Percentiles rank a stretch among this genome's conserved stretches.
Conservation (phyloP, 441 rosid species). For the Hura crepitans region DNA sequence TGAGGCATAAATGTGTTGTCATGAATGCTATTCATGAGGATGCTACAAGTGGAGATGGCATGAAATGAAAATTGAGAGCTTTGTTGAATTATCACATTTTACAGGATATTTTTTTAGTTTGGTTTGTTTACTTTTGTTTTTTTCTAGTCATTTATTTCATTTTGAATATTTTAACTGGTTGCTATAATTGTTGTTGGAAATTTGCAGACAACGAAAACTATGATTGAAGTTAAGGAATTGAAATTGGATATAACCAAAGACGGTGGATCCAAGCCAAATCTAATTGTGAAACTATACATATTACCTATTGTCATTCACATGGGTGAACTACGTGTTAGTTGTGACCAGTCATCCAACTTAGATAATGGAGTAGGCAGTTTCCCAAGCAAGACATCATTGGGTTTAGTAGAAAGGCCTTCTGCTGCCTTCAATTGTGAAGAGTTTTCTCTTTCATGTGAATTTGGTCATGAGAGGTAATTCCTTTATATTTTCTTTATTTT, state of each 20-base stretch:
- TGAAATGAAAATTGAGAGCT: conserved; percentile 3
- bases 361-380: conserved; percentile 41
- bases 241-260: conserved; percentile 72
- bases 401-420: conserved; percentile 50
- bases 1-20: background rate
- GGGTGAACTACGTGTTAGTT: conserved; percentile 52
- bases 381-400: conserved; percentile 42
- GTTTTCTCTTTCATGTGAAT: conserved; percentile 73
- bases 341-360: conserved; percentile 49
- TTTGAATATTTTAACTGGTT: conserved; percentile 1
- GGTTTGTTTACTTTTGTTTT: background rate
- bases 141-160: conserved; percentile 11
- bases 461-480: conserved; percentile 80
- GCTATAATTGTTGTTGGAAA: conserved; percentile 27
- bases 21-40: background rate
- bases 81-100: background rate
- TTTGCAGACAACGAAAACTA: conserved; percentile 68
- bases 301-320: conserved; percentile 61
- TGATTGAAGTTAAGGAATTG: conserved; percentile 72
- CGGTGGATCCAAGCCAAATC: conserved; percentile 65
- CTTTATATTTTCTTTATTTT: conserved; percentile 1
- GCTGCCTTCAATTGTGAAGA: conserved; percentile 78
- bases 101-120: background rate
- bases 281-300: conserved; percentile 66
- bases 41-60: background rate